Evolutionary conservation across 2,329 filamentous ascomycete genomes (phyloP), one percentile per base, ranked within the genome.

Genomic region (Fusarium torulosum): DNA sequence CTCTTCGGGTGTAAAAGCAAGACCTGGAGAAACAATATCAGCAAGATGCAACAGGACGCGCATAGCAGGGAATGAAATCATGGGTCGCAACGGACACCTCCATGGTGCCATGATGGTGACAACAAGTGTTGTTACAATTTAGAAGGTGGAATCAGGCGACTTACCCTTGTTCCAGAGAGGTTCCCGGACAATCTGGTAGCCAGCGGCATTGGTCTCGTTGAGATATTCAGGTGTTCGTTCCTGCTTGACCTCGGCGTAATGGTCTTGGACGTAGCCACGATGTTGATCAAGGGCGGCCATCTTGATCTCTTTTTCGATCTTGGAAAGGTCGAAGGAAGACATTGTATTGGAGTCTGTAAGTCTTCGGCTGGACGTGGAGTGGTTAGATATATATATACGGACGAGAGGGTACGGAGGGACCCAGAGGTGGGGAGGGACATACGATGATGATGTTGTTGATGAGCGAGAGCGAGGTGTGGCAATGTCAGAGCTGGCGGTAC

Each of bases 121-220:
- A 59, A 66, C 60, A 53, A 63, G 57, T 44, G 63, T 67, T 67
- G 64, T 57, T 10, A 25, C 21, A 25, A 25, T 40, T 37, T 41
- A 62, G 29, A 47, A 42, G 47, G 44, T 25, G n/a, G 20, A 20
- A 29, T 35, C 14, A 45, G 56, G 77, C 17, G 33, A 56, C 79
- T 75, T 79, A 89, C 88, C 87, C 82, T 89, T 89, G 75, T 90
- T 90, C 86, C 87, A 90, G 47, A 86, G 80, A 64, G 88, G 86
- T 76, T 90, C 86, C 51, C 82, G 80, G 59, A 90, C 80, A 59
- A 90, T 79, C 77, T 90, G 88, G 76, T 88, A 88, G 69, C 87
- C 88, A 63, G 79, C 79, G 65, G 88, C 87, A 69, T 83, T 77
- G 56, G 79, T 76, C 73, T 86, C 77, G 45, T 81, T 67, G 47